Evolutionary conservation across 140 eudicot genomes (phyloP), one percentile per base, ranked within the genome.

Genomic region (Bidens hawaiensis): DNA sequence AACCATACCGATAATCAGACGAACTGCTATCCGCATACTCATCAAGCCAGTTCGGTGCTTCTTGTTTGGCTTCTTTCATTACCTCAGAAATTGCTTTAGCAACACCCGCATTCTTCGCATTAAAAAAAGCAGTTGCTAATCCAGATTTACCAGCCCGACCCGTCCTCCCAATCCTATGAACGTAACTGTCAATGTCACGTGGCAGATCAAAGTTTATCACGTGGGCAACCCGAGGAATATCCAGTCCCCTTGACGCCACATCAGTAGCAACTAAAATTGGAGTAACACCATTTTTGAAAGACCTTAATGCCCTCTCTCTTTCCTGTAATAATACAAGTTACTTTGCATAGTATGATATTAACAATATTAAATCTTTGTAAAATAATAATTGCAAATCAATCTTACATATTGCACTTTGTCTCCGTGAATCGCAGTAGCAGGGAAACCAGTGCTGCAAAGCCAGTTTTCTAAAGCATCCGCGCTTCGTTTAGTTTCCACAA

Each of bases 101-200:
- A 51, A 87, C 6, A 13, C 73, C 34, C 0, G 64, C 23, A 41
- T 87, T 81, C 45, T 77, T 77, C 41, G 62, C 76, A 24, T 67
- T 76, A 38, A 84, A 87, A 40, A 87, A 87, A 0, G 87, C 96
- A 0, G 96, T 87, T 30, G 94, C 96, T 1, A 84, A 4, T 5
- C 96, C 94, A 16, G 96, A 79, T 50, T 87, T 84, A 4, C 96
- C 96, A 13, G 96, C 96, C 24, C 96, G 86, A 1, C 96, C 96
- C 0, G 96, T 87, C 10, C 96, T 62, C 21, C 96, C 96, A 6
- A 87, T 84, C 65, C 96, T 76, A 36, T 87, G 96, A 31, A 87
- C 96, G 59, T 87, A 87, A 49, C 87, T 82, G 14, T 81, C 87
- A 3, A 87, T 79, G 72, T 75, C 84, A 0, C 75, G 81, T 1